These are phyloP conservation scores for Catharanthus roseus DNA, from an alignment of 257 asterid genomes.

Conservation along the genomic window DNA sequence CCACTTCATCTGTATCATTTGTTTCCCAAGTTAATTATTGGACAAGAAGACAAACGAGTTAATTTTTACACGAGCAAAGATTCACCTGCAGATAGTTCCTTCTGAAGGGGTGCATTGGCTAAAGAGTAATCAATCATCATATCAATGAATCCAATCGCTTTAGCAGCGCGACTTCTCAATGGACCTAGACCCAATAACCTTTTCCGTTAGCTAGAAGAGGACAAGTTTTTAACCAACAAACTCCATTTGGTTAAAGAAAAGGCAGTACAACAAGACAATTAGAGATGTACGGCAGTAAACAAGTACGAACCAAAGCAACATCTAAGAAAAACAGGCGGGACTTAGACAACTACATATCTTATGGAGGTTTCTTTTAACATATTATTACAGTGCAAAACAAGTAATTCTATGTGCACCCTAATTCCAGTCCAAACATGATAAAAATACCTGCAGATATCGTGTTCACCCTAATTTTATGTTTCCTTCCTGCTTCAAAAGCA, in stretches of 20 bases:
- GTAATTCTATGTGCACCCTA: too few species aligned
- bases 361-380: neutral
- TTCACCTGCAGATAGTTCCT: slow-evolving; percentile 72
- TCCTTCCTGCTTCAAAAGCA: slow-evolving; percentile 94
- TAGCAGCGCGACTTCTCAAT: slow-evolving; percentile 82
- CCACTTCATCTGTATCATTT: slow-evolving; percentile 69
- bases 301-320: neutral
- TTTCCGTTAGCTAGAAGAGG: neutral
- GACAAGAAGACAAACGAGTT: neutral
- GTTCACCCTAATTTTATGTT: slow-evolving; percentile 77
- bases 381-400: neutral
- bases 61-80: neutral
- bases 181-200: slow-evolving; percentile 44
- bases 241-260: neutral
- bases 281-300: neutral
- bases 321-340: neutral
- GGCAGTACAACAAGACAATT: neutral
- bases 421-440: slow-evolving; percentile 1
- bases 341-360: too few species aligned
- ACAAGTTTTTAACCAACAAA: too few species aligned
- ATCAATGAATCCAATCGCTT: slow-evolving; percentile 86
- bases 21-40: neutral
- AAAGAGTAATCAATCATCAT: slow-evolving; percentile 90
- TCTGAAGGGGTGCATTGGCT: slow-evolving; percentile 76
- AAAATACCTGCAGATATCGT: slow-evolving; percentile 86